Conservation (phyloP, 192 early-diverging fungal species). For the Umbelopsis sp. region DNA sequence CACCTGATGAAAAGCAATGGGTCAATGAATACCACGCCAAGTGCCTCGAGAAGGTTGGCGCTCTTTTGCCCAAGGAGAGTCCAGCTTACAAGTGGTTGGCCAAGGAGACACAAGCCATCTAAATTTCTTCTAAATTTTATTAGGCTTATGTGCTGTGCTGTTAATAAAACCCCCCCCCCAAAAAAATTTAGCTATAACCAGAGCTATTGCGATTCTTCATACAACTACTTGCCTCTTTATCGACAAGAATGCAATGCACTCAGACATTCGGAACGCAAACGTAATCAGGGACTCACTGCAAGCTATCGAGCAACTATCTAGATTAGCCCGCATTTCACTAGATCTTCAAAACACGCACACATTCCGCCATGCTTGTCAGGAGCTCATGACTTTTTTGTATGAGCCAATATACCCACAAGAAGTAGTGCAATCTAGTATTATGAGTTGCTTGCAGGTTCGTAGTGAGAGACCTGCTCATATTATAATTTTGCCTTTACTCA, state of each 20-base stretch:
- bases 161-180: constrained; percentile 1
- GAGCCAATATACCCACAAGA: neutral
- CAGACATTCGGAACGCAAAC: neutral
- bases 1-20: constrained; percentile 80
- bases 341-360: neutral
- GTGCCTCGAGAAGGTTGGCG: constrained; percentile 79
- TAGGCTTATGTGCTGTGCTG: neutral
- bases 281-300: neutral
- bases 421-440: neutral
- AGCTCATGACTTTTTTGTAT: neutral
- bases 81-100: constrained; percentile 81
- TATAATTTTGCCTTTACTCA: no score
- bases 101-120: constrained; percentile 76
- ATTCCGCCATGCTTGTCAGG: neutral
- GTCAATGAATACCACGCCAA: constrained; percentile 83
- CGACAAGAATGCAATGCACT: constrained; percentile 8
- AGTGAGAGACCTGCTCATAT: neutral
- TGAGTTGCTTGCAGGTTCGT: neutral
- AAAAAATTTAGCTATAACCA: neutral
- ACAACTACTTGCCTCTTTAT: neutral
- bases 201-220: neutral
- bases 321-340: neutral
- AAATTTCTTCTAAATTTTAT: constrained; percentile 29
- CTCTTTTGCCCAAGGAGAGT: constrained; percentile 69
- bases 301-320: constrained; percentile 7